Base-by-base conservation (phyloP, 75 land plant genomes). In the Larix kaempferi region DNA sequence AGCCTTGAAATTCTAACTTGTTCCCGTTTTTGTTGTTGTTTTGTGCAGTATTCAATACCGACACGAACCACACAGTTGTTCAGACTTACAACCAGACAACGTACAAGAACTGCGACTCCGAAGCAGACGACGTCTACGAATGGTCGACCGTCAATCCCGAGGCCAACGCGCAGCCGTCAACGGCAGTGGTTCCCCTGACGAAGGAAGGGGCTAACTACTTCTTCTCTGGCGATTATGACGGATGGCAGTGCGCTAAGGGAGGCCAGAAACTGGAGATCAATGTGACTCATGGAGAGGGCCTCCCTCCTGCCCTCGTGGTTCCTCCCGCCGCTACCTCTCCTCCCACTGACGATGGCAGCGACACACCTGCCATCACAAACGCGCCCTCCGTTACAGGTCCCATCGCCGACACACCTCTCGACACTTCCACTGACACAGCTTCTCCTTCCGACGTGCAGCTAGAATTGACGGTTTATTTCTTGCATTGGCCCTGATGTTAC, bases 41-140 rank as follows among this genome's bases (percentile, higher is more conserved):
- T 5, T 27, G 19, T 85, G 84, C 82, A 91, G 91, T 91, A 64
- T 91, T 91, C 81, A 84, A 91, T 77, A 89, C 91, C 2, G 81
- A 91, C 65, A 91, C 54, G 69, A 91, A 89, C 77, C 93, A 91
- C 59, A 84, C 93, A 2, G 84, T 91, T 0, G 49, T 89, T 74
- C 91, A 86, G 62, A 89, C 87, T 4, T 86, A 85, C 89, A 91
- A 91, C 54, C 11, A 59, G 39, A 83, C 87, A 11, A 86, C 86
- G 21, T 91, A 86, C 93, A 85, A 72, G 56, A 27, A 6, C 0
- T 91, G 93, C 62, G 79, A 84, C 58, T 80, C 82, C 23, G 58
- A 71, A 0, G 76, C 39, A 1, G 80, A 79, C 65, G 86, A 89
- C 82, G 84, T 86, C 2, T 63, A 54, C 35, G 64, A 81, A 26